A percentile compares a stretch with the other conserved stretches of the same genome.
These are phyloP conservation scores for Lasiosphaeria miniovina DNA, from an alignment of 495 filamentous ascomycete genomes.

Conservation along the genomic window DNA sequence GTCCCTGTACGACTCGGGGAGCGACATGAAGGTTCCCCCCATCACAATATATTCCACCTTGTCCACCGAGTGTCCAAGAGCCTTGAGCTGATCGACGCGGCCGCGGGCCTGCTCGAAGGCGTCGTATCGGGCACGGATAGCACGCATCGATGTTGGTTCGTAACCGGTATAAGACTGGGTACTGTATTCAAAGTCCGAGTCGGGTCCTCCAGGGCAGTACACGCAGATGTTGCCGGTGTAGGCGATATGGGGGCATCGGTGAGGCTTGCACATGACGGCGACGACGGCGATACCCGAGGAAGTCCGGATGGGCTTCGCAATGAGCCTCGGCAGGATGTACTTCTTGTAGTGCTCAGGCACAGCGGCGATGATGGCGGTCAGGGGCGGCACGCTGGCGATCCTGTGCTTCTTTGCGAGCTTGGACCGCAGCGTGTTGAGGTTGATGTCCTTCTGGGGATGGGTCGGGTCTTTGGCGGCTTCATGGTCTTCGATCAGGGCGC, in stretches of 20 bases:
- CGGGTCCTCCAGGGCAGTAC: slow-evolving; percentile 95
- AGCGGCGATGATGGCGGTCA: slow-evolving; percentile 95
- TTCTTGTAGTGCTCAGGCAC: slow-evolving; percentile 99
- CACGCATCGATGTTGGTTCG: slow-evolving; percentile 96
- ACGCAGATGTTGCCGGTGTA: slow-evolving; percentile 99
- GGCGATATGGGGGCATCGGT: slow-evolving; percentile 94
- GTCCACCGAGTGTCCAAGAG: slow-evolving; percentile 92
- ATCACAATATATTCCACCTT: slow-evolving; percentile 99
- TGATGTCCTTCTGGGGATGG: slow-evolving; percentile 77
- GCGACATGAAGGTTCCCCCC: slow-evolving; percentile 98
- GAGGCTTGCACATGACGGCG: slow-evolving; percentile 99
- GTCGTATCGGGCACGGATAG: slow-evolving; percentile 94
- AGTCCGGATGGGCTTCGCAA: slow-evolving; percentile 94
- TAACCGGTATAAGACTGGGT: slow-evolving; percentile 98
- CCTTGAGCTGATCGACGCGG: slow-evolving; percentile 92
- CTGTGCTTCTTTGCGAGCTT: slow-evolving; percentile 90
- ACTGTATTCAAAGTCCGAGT: slow-evolving; percentile 98
- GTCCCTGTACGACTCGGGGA: slow-evolving; percentile 83
- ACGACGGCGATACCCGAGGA: slow-evolving; percentile 98
- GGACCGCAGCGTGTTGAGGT: slow-evolving; percentile 83
- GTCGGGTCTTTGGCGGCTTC: slow-evolving; percentile 71
- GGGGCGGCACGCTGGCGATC: slow-evolving; percentile 76
- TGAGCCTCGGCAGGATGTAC: slow-evolving; percentile 91
- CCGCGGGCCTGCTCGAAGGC: slow-evolving; percentile 97
- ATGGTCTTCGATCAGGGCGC: slow-evolving; percentile 86